Base-by-base conservation (phyloP, 768 basidiomycete genomes). In the Hemileccinum impolitum region DNA sequence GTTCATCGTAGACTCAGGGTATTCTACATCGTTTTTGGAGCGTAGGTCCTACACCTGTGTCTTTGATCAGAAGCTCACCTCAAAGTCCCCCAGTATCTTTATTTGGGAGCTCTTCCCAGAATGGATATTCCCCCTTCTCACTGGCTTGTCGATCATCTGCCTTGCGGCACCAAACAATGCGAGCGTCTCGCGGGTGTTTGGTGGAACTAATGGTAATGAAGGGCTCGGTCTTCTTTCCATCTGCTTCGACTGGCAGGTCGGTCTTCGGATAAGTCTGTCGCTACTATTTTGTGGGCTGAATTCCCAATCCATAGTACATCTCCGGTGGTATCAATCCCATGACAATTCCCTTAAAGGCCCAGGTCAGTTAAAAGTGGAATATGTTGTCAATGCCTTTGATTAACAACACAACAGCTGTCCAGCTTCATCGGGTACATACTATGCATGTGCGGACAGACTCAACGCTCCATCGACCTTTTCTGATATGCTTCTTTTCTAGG, bases 111-210 rank as follows among this genome's bases (percentile, higher is more conserved):
- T 64, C 34, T 50, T 66, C 36, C 63, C 63, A 11, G 51, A 62
- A 35, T 67, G 63, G 60, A 61, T 67, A 18, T 85, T 85, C 54
- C 85, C 84, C 0, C 69, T 85, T 19, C 56, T 84, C 28, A 82
- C 81, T 3, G 83, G 82, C 18, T 68, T 85, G 31, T 80, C 78
- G 14, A 74, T 84, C 18, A 70, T 84, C 58, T 87, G 85, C 53
- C 72, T 86, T 36, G 74, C 82, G 1, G 70, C 74, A 40, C 73
- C 72, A 37, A 64, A 81, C 15, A 78, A 70, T 44, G 56, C 77
- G 0, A 71, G 72, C 63, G 70, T 83, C 50, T 76, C 80, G 0
- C 71, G 76, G 23, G 67, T 83, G 26, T 83, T 84, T 56, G 82
- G 82, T 44, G 82, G 82, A 35, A 79, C 75, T 34, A 75, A 78